A percentile compares a stretch with the other conserved stretches of the same genome.
These are phyloP conservation scores for Microthyrium microscopicum DNA, from an alignment of 2,329 filamentous ascomycete genomes.

Conservation along the genomic window DNA sequence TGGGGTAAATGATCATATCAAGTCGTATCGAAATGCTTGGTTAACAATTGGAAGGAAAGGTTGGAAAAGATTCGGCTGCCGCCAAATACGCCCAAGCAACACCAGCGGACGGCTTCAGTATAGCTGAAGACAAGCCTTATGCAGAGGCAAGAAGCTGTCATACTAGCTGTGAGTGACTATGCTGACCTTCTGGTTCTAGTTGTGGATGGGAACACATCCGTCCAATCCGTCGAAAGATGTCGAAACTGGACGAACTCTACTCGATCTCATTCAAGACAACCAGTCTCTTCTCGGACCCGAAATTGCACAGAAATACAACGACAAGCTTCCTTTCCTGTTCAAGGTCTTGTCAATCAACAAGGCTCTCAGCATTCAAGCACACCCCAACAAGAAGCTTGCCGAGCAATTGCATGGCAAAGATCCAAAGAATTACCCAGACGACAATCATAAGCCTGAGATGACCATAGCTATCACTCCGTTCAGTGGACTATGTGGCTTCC, in stretches of 20 bases:
- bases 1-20: constrained; percentile 47
- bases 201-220: constrained; percentile 99
- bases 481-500: constrained; percentile 89
- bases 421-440: constrained; percentile 85
- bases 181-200: constrained; percentile 33
- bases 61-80: constrained; percentile 71
- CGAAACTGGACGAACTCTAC: constrained; percentile 63
- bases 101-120: constrained; percentile 52
- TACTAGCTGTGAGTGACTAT: background rate
- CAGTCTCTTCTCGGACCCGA: constrained; percentile 60
- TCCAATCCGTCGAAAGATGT: constrained; percentile 88
- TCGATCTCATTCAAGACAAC: constrained; percentile 80
- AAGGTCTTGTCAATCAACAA: constrained; percentile 95
- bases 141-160: constrained; percentile 49
- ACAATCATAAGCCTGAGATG: constrained; percentile 99
- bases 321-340: constrained; percentile 88
- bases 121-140: constrained; percentile 81
- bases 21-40: constrained; percentile 11
- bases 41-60: constrained; percentile 46
- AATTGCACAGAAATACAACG: constrained; percentile 57
- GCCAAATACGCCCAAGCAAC: constrained; percentile 82
- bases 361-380: constrained; percentile 90
- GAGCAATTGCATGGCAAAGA: constrained; percentile 75
- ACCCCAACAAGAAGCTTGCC: constrained; percentile 88
- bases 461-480: constrained; percentile 94